Evolutionary conservation across 495 filamentous ascomycete species (phyloP).

Genomic region (Hyaloscypha variabilis): DNA sequence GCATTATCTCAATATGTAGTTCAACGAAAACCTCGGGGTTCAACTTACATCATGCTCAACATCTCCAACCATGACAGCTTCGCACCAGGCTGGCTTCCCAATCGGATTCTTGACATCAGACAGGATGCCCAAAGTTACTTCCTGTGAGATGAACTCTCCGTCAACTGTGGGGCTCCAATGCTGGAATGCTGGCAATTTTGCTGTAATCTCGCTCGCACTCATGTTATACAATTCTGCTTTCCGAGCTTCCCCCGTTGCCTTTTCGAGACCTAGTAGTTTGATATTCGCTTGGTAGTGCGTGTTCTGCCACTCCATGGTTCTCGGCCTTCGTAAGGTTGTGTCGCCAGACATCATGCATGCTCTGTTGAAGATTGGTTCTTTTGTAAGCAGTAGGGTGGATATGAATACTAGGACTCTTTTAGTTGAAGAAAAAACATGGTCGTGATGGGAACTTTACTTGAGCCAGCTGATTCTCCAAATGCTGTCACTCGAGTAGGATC

Average conservation of each 20-base stretch:
- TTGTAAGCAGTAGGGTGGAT: slow-evolving; percentile 3
- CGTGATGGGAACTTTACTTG: slow-evolving; percentile 28
- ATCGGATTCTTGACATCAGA: neutral
- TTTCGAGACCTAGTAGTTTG: neutral
- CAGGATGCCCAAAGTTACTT: slow-evolving; percentile 17
- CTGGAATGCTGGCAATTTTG: slow-evolving; percentile 10
- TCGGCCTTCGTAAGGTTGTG: slow-evolving; percentile 17
- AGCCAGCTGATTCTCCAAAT: slow-evolving; percentile 61
- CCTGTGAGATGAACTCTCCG: slow-evolving; percentile 14
- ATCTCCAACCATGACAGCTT: slow-evolving; percentile 19
- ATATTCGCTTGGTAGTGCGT: neutral
- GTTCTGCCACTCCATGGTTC: slow-evolving; percentile 22
- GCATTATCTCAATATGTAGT: neutral
- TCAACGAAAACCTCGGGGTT: neutral
- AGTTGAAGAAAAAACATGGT: neutral
- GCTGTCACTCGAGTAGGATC: slow-evolving; percentile 40
- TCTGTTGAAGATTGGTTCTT: slow-evolving; percentile 18
- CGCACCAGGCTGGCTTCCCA: slow-evolving; percentile 23
- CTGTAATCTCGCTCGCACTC: slow-evolving; percentile 3
- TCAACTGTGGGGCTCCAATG: slow-evolving; percentile 23
- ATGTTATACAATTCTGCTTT: neutral
- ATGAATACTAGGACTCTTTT: neutral
- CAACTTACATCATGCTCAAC: slow-evolving; percentile 21
- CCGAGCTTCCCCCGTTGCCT: neutral
- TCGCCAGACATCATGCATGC: slow-evolving; percentile 28